phyloP scores from a whole-genome alignment of 768 basidiomycete genomes.

The Candolleomyces aberdarensis region DNA sequence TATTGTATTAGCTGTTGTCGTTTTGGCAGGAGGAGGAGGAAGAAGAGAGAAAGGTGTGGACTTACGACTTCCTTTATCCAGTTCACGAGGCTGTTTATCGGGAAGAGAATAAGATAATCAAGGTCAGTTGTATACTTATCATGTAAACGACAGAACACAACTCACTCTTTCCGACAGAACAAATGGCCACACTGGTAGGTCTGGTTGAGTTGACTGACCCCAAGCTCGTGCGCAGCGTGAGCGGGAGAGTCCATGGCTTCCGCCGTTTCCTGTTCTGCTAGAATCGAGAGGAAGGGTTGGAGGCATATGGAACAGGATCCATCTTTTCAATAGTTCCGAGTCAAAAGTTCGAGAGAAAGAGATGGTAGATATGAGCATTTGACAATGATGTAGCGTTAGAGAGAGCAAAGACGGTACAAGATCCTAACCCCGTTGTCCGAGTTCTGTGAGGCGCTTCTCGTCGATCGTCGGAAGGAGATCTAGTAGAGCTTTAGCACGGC shows the following conservation, averaged over 20 bases:
- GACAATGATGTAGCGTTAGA: background rate
- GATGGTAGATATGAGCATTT: background rate
- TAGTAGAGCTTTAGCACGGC: constrained; percentile 17
- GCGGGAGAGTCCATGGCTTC: constrained; percentile 78
- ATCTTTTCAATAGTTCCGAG: too few species aligned
- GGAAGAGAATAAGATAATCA: background rate
- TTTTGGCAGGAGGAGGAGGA: background rate
- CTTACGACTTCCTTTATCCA: constrained; percentile 62
- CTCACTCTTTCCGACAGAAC: constrained; percentile 1
- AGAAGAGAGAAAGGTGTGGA: constrained; percentile 6
- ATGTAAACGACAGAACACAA: background rate
- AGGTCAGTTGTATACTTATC: background rate
- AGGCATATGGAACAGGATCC: constrained; percentile 75
- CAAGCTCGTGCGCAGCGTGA: constrained; percentile 62
- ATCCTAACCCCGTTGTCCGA: constrained; percentile 9
- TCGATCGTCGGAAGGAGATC: constrained; percentile 17
- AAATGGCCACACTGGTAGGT: constrained; percentile 13
- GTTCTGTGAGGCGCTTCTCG: constrained; percentile 44
- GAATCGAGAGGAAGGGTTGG: constrained; percentile 59
- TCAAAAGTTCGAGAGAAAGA: too few species aligned
- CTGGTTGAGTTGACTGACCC: constrained; percentile 55
- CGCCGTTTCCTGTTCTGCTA: constrained; percentile 75
- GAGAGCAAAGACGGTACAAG: background rate
- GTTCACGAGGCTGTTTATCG: constrained; percentile 49
- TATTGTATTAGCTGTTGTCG: background rate